Percentiles rank a stretch among this genome's conserved stretches.
Conservation (phyloP, 768 basidiomycete genomes). For the Russula emetica region DNA sequence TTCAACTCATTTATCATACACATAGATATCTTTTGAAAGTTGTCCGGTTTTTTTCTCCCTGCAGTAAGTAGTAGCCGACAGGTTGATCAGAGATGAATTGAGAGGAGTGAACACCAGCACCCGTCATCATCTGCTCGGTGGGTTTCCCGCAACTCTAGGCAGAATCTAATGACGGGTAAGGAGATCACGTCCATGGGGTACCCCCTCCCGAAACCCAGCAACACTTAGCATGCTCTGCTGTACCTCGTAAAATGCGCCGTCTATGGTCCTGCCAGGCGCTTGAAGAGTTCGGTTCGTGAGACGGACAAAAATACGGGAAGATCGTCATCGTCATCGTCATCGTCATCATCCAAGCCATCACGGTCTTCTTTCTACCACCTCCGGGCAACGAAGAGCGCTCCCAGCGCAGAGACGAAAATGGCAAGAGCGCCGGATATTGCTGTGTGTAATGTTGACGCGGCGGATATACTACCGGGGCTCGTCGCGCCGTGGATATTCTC, state of each 20-base stretch:
- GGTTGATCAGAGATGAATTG: background rate
- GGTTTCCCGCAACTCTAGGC: background rate
- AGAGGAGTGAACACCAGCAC: background rate
- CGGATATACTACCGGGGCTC: slow-evolving; percentile 3
- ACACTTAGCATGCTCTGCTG: background rate
- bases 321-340: background rate
- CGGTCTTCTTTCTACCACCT: slow-evolving; percentile 1
- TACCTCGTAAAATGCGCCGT: background rate
- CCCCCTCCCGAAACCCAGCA: background rate
- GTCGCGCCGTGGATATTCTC: slow-evolving; percentile 38
- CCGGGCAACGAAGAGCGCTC: background rate
- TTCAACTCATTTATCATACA: too few relatives aligned
- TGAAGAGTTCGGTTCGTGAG: background rate
- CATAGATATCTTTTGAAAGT: too few relatives aligned
- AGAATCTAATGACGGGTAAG: background rate
- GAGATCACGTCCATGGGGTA: background rate
- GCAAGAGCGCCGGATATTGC: background rate
- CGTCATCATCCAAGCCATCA: background rate
- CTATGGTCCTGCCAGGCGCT: background rate
- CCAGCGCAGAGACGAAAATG: slow-evolving; percentile 1
- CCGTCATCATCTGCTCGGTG: background rate
- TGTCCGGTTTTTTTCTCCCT: too few relatives aligned
- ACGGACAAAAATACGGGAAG: background rate
- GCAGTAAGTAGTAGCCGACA: background rate
- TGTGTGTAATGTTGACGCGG: background rate